phyloP scores from a whole-genome alignment of 1,284 basidiomycete species.

The Ganoderma resinaceum region DNA sequence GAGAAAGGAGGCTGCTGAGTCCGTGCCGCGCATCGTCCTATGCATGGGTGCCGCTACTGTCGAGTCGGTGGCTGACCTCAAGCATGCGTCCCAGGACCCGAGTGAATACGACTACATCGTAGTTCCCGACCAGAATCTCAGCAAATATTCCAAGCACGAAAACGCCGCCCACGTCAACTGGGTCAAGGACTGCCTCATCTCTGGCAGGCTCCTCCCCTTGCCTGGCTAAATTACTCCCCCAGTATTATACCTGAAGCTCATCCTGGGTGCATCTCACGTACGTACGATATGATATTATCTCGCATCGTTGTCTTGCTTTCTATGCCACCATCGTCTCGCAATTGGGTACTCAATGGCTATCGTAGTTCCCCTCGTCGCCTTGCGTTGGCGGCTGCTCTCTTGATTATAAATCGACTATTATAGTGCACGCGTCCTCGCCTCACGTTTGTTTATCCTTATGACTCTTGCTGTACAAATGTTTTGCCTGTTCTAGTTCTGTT shows the following conservation, averaged over 20 bases:
- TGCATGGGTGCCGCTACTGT: conserved; percentile 78
- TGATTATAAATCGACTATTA: conserved; percentile 10
- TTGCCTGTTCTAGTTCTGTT: neutral
- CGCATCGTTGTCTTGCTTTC: conserved; percentile 6
- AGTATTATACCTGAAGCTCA: neutral
- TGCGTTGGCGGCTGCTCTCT: conserved; percentile 15
- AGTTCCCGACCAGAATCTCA: conserved; percentile 55
- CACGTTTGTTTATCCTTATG: conserved; percentile 19
- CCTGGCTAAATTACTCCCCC: conserved; percentile 11
- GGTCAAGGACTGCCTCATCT: conserved; percentile 85
- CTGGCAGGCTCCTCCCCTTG: conserved; percentile 53
- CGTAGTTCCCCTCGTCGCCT: conserved; percentile 13
- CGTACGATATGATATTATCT: conserved; percentile 2
- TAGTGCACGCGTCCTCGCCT: neutral
- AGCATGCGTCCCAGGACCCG: conserved; percentile 44
- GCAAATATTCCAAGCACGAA: conserved; percentile 37
- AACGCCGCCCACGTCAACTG: conserved; percentile 64
- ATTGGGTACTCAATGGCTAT: conserved; percentile 18
- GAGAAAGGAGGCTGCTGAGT: conserved; percentile 40
- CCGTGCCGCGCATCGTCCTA: conserved; percentile 65
- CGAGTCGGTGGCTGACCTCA: conserved; percentile 55
- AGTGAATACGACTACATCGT: conserved; percentile 70
- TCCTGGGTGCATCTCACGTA: neutral
- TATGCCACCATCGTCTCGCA: conserved; percentile 11
- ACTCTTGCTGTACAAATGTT: conserved; percentile 25